Percentiles rank a stretch among this genome's conserved stretches.
Evolutionary conservation across 2,329 filamentous ascomycete species (phyloP).

Genomic region (Colletotrichum costaricense): DNA sequence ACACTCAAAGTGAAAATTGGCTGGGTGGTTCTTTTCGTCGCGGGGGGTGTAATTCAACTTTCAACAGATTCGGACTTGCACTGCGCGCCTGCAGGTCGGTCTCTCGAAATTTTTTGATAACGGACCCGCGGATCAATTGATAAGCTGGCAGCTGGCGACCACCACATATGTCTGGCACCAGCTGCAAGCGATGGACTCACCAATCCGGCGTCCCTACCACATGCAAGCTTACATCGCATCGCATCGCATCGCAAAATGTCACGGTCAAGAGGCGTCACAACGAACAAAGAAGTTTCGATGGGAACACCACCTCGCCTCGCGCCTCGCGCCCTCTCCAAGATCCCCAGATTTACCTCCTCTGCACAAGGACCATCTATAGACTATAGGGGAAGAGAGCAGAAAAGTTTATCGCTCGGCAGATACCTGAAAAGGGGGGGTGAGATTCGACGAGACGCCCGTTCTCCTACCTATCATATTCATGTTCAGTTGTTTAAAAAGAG

Average conservation of each 20-base stretch:
- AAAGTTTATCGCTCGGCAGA: constrained; percentile 1
- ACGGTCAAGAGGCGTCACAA: not conserved
- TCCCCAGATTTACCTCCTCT: too few relatives aligned
- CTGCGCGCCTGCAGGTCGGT: not conserved
- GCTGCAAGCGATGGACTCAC: not conserved
- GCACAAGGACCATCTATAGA: too few relatives aligned
- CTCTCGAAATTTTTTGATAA: constrained; percentile 35
- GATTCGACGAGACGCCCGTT: too few relatives aligned
- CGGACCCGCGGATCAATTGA: constrained; percentile 16
- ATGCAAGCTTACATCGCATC: not conserved
- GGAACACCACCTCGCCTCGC: not conserved
- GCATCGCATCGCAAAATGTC: not conserved
- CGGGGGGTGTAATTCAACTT: not conserved
- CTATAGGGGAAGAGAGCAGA: too few relatives aligned
- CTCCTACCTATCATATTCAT: too few relatives aligned
- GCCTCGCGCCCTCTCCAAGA: too few relatives aligned
- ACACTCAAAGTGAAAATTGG: too few relatives aligned
- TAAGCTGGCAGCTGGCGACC: not conserved
- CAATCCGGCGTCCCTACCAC: not conserved
- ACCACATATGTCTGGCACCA: not conserved
- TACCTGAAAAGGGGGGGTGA: not conserved
- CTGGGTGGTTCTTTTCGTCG: constrained; percentile 12
- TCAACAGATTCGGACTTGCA: constrained; percentile 10
- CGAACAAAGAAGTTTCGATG: not conserved
- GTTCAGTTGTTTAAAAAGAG: too few relatives aligned